Evolutionary conservation across 768 basidiomycete species (phyloP).

Genomic region (Suillus brevipes): DNA sequence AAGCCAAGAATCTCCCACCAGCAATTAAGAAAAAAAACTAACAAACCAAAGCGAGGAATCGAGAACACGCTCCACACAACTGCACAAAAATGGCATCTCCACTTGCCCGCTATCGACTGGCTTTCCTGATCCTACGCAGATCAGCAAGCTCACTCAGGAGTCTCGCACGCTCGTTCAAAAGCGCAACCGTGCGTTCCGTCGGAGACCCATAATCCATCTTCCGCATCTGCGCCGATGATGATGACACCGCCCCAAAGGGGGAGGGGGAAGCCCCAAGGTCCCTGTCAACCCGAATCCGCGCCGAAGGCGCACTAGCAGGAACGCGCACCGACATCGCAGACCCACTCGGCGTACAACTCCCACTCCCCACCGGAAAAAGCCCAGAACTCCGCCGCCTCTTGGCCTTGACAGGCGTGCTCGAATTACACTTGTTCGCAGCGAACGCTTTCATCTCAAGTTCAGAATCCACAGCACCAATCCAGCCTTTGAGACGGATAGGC

Average conservation of each 20-base stretch:
- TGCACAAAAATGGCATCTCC: not conserved
- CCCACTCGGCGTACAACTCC: conserved; percentile 1
- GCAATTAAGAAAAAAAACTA: not conserved
- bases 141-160: conserved; percentile 55
- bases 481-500: conserved; percentile 51
- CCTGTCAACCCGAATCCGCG: not conserved
- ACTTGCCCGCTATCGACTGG: conserved; percentile 7
- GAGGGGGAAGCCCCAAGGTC: not conserved
- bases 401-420: conserved; percentile 30
- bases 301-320: not conserved
- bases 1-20: not conserved
- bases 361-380: not conserved
- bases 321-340: not conserved
- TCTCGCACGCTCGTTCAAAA: conserved; percentile 58
- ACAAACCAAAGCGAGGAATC: not conserved
- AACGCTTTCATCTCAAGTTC: conserved; percentile 53
- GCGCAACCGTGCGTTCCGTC: conserved; percentile 46
- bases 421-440: conserved; percentile 35
- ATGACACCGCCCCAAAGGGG: not conserved
- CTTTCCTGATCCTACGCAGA: conserved; percentile 32
- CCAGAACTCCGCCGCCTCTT: conserved; percentile 9
- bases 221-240: conserved; percentile 4
- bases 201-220: conserved; percentile 35
- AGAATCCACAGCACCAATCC: conserved; percentile 55
- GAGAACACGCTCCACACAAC: not conserved